Base-by-base conservation (phyloP, 176 grass and related monocot genomes). In the Aegilops bicornis region DNA sequence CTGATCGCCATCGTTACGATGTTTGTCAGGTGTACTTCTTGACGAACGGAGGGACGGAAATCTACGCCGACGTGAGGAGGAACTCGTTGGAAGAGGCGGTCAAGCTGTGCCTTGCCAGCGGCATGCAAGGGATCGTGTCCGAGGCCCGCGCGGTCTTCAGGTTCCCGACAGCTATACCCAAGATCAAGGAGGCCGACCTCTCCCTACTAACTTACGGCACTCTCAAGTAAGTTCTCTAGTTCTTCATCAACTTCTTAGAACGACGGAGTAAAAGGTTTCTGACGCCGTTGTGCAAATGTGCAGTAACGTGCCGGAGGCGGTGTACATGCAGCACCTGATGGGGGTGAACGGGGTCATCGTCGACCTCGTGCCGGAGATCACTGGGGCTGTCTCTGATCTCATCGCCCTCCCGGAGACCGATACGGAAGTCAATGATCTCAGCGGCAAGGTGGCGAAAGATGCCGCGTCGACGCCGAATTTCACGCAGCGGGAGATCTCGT, bases 291-390 rank as follows among this genome's bases (percentile, higher is more conserved):
- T 27, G 17, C 10, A 35, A 59, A 59, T 64, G 24, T 70, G 72
- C 91, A 98, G 96, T 22, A 98, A 98, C 69, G 96, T 98, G 76
- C 93, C 96, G 0, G 92, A 96, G 83, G 91, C 92, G 0, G 96
- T 96, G 68, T 95, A 96, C 85, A 94, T 96, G 90, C 96, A 98
- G 82, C 93, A 96, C 61, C 76, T 98, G 27, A 91, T 98, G 93
- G 96, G 96, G 4, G 83, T 98, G 71, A 92, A 90, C 13, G 92
- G 93, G 3, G 93, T 98, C 30, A 98, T 98, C 37, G 93, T 95
- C 4, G 96, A 96, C 79, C 84, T 98, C 43, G 96, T 96, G 39
- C 90, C 90, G 10, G 91, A 94, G 84, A 96, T 98, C 66, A 94
- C 93, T 5, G 85, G 90, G 60, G 89, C 93, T 3, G 84, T 98